Evolutionary conservation across 805 yeast species (phyloP).

Genomic region (Ogataea wickerhamii): DNA sequence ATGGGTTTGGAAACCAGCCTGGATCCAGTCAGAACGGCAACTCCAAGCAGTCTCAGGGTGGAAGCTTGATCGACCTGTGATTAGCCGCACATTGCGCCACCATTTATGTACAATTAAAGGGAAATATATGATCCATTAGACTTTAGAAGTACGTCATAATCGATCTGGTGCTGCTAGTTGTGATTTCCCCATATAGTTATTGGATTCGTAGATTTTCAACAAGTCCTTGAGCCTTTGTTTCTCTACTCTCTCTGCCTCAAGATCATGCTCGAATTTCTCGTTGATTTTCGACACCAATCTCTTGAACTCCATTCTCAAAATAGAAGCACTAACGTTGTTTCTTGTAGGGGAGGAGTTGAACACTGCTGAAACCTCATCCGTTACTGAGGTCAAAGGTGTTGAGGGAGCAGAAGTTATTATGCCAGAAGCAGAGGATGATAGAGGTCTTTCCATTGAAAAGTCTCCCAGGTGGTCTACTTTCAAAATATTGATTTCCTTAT

Average conservation of each 20-base stretch:
- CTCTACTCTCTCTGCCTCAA: constrained; percentile 52
- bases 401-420: constrained; percentile 11
- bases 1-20: constrained; percentile 83
- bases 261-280: constrained; percentile 55
- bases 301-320: constrained; percentile 65
- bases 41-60: constrained; percentile 15
- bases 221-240: constrained; percentile 43
- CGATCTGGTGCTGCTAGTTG: too few relatives aligned
- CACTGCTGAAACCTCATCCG: constrained; percentile 7
- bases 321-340: constrained; percentile 41
- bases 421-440: constrained; percentile 13
- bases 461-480: constrained; percentile 45
- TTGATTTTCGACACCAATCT: constrained; percentile 60
- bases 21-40: constrained; percentile 29
- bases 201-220: constrained; percentile 32
- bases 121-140: too few relatives aligned
- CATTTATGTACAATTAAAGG: background rate
- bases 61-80: constrained; percentile 33
- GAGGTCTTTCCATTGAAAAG: constrained; percentile 6
- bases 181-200: too few relatives aligned
- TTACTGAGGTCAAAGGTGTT: constrained; percentile 15
- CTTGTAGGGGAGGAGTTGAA: constrained; percentile 20
- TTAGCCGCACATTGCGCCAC: background rate
- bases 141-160: background rate
- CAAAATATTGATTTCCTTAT: constrained; percentile 42